phyloP scores from a whole-genome alignment of 768 basidiomycete genomes.

The Candolleomyces aberdarensis region DNA sequence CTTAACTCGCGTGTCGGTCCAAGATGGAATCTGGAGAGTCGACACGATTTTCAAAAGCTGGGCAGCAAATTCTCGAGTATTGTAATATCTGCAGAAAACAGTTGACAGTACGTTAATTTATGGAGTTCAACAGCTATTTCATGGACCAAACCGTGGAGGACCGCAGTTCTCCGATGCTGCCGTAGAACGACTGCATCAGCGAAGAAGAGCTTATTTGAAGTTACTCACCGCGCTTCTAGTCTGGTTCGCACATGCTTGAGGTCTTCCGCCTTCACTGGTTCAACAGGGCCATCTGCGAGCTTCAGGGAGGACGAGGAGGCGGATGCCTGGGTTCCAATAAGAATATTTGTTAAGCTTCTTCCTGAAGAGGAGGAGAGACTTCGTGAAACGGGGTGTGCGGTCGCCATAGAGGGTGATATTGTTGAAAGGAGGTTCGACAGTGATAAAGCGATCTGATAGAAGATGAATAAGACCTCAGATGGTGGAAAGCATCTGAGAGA shows the following conservation, averaged over 20 bases:
- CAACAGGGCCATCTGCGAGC: conserved; percentile 31
- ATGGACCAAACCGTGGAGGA: conserved; percentile 27
- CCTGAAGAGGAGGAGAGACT: neutral
- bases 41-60: conserved; percentile 55
- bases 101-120: conserved; percentile 20
- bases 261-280: conserved; percentile 57
- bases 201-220: conserved; percentile 18
- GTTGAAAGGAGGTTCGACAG: too few relatives aligned
- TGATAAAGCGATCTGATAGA: too few relatives aligned
- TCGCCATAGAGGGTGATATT: conserved; percentile 5
- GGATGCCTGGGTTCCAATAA: neutral
- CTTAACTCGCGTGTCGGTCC: conserved; percentile 47
- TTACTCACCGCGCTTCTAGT: conserved; percentile 69
- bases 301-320: conserved; percentile 27
- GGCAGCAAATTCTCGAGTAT: conserved; percentile 40
- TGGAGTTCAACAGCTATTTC: neutral
- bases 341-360: neutral
- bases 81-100: conserved; percentile 51
- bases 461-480: too few relatives aligned
- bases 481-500: too few relatives aligned
- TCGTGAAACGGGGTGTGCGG: neutral
- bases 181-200: conserved; percentile 29
- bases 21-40: conserved; percentile 54
- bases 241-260: conserved; percentile 52
- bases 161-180: conserved; percentile 16